phyloP scores from a whole-genome alignment of 208 protist species.

The Leishmania amazonensis region DNA sequence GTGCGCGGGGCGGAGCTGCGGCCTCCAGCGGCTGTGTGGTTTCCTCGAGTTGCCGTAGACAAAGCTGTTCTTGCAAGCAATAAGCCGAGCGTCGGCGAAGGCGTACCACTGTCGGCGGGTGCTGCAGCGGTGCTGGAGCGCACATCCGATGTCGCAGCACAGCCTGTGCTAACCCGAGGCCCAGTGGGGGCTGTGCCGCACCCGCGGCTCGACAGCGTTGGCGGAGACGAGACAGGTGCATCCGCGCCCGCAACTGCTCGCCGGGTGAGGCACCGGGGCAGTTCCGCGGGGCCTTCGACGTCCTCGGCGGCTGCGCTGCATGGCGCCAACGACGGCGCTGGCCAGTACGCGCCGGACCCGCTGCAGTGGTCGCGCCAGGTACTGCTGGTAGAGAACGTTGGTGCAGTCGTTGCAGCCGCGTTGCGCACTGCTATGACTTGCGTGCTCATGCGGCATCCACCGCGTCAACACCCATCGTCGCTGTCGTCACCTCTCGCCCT shows the following conservation, averaged over 20 bases:
- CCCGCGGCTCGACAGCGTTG: constrained; percentile 4
- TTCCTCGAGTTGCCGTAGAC: background rate
- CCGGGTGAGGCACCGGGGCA: background rate
- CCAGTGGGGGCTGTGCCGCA: constrained; percentile 23
- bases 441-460: constrained; percentile 18
- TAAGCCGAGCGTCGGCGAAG: background rate
- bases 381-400: constrained; percentile 53
- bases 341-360: constrained; percentile 26
- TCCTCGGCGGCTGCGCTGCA: background rate
- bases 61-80: no score
- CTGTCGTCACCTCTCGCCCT: background rate
- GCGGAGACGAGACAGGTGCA: background rate
- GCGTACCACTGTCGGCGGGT: background rate
- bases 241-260: background rate
- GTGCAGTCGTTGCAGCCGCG: constrained; percentile 40
- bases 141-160: background rate
- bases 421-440: constrained; percentile 29
- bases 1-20: constrained; percentile 11
- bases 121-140: background rate
- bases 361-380: constrained; percentile 60
- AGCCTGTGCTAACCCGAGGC: constrained; percentile 14
- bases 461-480: background rate
- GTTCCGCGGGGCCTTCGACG: background rate
- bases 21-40: constrained; percentile 8
- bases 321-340: background rate